These are phyloP conservation scores for Perilla frutescens DNA, from an alignment of 257 asterid species.

Conservation along the genomic window DNA sequence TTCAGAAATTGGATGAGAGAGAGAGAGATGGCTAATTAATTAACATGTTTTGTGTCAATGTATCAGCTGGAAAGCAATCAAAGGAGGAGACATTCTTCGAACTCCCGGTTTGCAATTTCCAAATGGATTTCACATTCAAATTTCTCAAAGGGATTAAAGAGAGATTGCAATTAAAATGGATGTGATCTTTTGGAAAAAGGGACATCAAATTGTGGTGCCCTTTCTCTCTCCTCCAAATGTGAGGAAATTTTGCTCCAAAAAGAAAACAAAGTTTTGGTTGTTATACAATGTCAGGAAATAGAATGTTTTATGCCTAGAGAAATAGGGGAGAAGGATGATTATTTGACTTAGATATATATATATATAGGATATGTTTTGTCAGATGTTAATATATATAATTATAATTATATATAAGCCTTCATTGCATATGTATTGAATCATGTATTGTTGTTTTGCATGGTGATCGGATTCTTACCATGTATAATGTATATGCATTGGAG, in stretches of 20 bases:
- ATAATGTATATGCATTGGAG: too few species aligned
- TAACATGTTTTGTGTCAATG: constrained; percentile 10
- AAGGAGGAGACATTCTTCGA: constrained; percentile 78
- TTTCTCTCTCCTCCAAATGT: constrained; percentile 31
- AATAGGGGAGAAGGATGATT: constrained; percentile 10
- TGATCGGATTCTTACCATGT: too few species aligned
- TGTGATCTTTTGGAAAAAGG: not conserved
- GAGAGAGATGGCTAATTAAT: too few species aligned
- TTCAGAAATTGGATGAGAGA: not conserved
- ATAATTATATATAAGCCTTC: too few species aligned
- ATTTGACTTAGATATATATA: not conserved
- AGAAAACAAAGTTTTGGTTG: constrained; percentile 35
- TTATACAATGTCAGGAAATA: constrained; percentile 26
- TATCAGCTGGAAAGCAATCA: constrained; percentile 64
- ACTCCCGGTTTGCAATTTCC: constrained; percentile 95
- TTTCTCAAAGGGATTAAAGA: constrained; percentile 46
- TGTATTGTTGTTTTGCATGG: too few species aligned
- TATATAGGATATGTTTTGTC: constrained; percentile 19
- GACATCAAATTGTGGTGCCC: not conserved
- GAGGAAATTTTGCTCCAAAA: constrained; percentile 38
- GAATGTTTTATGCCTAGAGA: constrained; percentile 25
- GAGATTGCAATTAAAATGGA: not conserved
- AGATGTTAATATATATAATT: too few species aligned
- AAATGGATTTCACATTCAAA: constrained; percentile 63
- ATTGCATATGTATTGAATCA: too few species aligned